Evolutionary conservation across 768 basidiomycete genomes (phyloP), one percentile per base, ranked within the genome.

Genomic region (Suillus weaverae): DNA sequence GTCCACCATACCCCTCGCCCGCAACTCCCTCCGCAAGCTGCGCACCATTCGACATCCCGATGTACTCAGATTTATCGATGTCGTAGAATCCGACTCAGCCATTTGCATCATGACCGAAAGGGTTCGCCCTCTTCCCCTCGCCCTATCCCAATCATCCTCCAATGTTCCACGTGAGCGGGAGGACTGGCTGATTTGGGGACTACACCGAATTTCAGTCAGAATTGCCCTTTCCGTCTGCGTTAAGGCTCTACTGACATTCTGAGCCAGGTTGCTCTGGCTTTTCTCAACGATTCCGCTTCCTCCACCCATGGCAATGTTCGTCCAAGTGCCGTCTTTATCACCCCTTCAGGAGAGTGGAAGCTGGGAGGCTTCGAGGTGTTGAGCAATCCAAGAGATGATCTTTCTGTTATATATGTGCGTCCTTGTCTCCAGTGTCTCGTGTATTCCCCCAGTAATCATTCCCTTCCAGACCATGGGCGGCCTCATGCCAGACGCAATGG

Each of bases 21-120:
- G 88, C 72, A 99, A 99, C 77, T 87, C 95, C 1, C 80, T 98
- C 55, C 88, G 91, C 63, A 99, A 97, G 74, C 81, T 99, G 16
- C 86, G 96, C 50, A 91, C 92, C 4, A 92, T 90, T 10, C 87
- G 97, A 41, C 97, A 99, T 82, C 97, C 97, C 0, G 95, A 99
- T 76, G 87, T 99, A 2, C 86, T 99, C 69, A 96, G 92, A 74
- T 98, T 96, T 78, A 86, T 99, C 81, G 97, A 98, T 67, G 93
- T 86, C 2, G 87, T 94, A 20, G 96, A 98, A 74, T 90, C 94
- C 2, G 97, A 99, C 60, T 85, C 86, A 14, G 85, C 85, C 1
- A 85, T 99, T 50, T 90, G 93, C 74, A 92, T 99, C 70, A 92
- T 98, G 83, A 99, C 97, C 1, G 97, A 99, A 77, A 89, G 94